phyloP scores from a whole-genome alignment of 192 early-diverging fungal genomes.

The Coemansia sp. region DNA sequence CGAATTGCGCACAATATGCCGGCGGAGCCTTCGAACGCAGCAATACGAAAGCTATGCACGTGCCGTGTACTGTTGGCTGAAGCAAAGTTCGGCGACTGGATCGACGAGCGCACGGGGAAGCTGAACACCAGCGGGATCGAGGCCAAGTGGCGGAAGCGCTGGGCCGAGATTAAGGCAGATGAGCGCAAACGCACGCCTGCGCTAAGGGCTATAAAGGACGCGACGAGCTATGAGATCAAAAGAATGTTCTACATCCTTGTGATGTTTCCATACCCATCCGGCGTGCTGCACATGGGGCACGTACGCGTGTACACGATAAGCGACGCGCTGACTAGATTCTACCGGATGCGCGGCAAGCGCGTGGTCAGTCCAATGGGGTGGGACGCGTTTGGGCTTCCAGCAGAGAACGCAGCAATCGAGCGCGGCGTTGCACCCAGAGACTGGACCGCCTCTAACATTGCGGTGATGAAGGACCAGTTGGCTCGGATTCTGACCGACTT shows the following conservation, averaged over 20 bases:
- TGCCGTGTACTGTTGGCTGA: not conserved
- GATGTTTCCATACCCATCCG: conserved; percentile 98
- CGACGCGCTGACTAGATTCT: conserved; percentile 80
- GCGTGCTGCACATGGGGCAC: conserved; percentile 94
- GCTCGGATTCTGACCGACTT: conserved; percentile 74
- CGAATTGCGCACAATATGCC: not conserved
- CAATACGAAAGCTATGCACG: conserved; percentile 4
- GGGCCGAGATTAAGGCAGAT: conserved; percentile 33
- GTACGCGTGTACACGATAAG: conserved; percentile 95
- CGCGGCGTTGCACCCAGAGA: conserved; percentile 71
- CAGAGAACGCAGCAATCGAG: conserved; percentile 95
- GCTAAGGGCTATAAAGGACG: not conserved
- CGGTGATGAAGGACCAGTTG: conserved; percentile 81
- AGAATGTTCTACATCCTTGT: conserved; percentile 78
- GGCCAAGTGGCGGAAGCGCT: conserved; percentile 62
- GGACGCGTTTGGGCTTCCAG: conserved; percentile 98
- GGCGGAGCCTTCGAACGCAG: not conserved
- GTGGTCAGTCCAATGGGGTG: conserved; percentile 95
- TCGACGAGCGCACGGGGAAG: conserved; percentile 35
- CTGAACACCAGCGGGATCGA: conserved; percentile 63
- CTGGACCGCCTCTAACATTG: conserved; percentile 88
- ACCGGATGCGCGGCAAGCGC: conserved; percentile 71
- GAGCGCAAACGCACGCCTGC: not conserved
- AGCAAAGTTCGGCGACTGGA: conserved; percentile 38
- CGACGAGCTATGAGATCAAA: conserved; percentile 39